Conservation (phyloP, 345 rosid genomes). For the Abelmoschus esculentus region DNA sequence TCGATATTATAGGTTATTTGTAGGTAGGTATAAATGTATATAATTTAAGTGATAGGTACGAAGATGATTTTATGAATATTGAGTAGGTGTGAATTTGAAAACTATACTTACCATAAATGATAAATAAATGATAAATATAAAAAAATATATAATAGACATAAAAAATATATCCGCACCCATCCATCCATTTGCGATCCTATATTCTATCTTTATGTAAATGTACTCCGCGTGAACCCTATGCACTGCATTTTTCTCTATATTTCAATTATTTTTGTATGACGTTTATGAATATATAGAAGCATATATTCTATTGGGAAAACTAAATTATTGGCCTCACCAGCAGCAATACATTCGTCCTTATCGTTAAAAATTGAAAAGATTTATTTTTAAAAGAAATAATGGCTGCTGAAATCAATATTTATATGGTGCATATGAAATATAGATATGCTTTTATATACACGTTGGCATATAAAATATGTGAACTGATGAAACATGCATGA, state of each 20-base stretch:
- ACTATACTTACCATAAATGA: too few relatives aligned
- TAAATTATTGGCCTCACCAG: neutral
- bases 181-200: too few relatives aligned
- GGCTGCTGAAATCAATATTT: neutral
- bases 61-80: too few relatives aligned
- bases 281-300: slow-evolving; percentile 3
- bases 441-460: neutral
- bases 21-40: too few relatives aligned
- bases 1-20: too few relatives aligned
- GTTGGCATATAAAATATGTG: neutral
- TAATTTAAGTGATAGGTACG: too few relatives aligned
- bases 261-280: neutral
- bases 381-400: neutral
- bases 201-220: neutral
- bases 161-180: too few relatives aligned
- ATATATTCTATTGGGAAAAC: slow-evolving; percentile 1
- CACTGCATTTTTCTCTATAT: neutral
- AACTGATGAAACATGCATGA: neutral
- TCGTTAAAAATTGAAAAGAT: too few relatives aligned
- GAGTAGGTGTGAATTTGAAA: too few relatives aligned
- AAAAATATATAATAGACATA: too few relatives aligned
- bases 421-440: neutral
- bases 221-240: neutral
- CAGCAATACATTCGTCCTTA: neutral
- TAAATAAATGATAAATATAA: too few relatives aligned